These are phyloP conservation scores for Agaricus sinodeliciosus DNA, from an alignment of 768 basidiomycete species.

Conservation along the genomic window DNA sequence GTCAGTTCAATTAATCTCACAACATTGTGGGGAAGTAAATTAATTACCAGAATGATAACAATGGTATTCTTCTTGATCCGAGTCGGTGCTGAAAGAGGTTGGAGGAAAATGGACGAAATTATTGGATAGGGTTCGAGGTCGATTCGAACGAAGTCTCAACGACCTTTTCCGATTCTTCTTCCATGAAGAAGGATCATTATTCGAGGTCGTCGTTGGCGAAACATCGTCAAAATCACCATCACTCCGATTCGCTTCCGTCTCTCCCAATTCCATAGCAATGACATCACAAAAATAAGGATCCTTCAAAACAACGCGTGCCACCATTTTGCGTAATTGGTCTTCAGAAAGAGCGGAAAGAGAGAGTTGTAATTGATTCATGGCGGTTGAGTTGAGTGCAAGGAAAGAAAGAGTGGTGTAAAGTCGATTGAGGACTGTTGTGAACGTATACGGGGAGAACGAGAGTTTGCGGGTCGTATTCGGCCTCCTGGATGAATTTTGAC, in stretches of 20 bases:
- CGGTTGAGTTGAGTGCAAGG: constrained; percentile 8
- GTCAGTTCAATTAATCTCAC: neutral
- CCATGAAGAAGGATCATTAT: neutral
- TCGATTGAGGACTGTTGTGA: too few species aligned
- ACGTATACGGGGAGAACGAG: constrained; percentile 17
- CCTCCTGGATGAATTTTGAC: constrained; percentile 10
- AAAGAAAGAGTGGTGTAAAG: neutral
- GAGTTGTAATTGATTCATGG: constrained; percentile 19
- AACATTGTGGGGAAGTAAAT: neutral
- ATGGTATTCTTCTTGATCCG: constrained; percentile 16
- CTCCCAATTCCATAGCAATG: constrained; percentile 30
- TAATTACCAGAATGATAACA: constrained; percentile 34
- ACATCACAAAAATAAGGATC: constrained; percentile 30
- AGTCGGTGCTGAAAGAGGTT: neutral
- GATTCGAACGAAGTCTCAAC: neutral
- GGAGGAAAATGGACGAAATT: constrained; percentile 7
- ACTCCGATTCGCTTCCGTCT: constrained; percentile 5
- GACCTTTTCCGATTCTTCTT: constrained; percentile 7
- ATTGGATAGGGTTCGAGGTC: constrained; percentile 1
- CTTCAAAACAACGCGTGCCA: constrained; percentile 29
- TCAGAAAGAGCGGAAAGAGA: constrained; percentile 33
- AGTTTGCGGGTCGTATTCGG: constrained; percentile 16
- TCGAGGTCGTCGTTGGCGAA: constrained; percentile 14
- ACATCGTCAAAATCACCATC: neutral
- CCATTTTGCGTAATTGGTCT: constrained; percentile 29